Percentiles rank a stretch among this genome's conserved stretches.
Conservation (phyloP, 768 basidiomycete genomes). For the Boletus insuetus region DNA sequence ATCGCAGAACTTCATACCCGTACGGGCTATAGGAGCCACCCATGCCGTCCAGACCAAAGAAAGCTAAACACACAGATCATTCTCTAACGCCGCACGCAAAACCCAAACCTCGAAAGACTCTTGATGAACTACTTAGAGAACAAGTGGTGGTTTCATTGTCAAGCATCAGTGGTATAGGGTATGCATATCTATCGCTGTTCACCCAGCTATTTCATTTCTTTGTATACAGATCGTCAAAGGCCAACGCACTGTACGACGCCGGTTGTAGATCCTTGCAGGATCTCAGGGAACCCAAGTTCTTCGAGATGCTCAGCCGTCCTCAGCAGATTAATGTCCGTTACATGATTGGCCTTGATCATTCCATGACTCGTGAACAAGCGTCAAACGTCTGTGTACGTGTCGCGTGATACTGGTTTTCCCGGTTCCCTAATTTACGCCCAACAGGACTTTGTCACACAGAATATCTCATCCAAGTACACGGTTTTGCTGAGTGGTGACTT, state of each 20-base stretch:
- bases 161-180: constrained; percentile 50
- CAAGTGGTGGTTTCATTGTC: constrained; percentile 34
- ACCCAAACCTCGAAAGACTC: constrained; percentile 15
- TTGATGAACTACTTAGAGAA: constrained; percentile 28
- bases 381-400: constrained; percentile 45
- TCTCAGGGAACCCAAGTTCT: constrained; percentile 38
- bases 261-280: constrained; percentile 48
- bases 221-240: constrained; percentile 24
- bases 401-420: background rate
- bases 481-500: constrained; percentile 52
- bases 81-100: constrained; percentile 3
- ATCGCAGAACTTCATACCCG: constrained; percentile 3
- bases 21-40: constrained; percentile 16
- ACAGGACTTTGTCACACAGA: constrained; percentile 50
- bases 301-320: constrained; percentile 34
- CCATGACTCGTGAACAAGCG: constrained; percentile 40
- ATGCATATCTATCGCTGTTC: constrained; percentile 5
- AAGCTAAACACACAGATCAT: background rate
- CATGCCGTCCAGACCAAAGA: constrained; percentile 2
- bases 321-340: constrained; percentile 43
- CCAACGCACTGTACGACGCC: constrained; percentile 45
- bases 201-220: background rate
- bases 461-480: constrained; percentile 47
- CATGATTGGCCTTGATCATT: constrained; percentile 36
- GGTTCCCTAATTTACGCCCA: background rate